Evolutionary conservation across 345 rosid genomes (phyloP).

Genomic region (Eucalyptus coolabah): DNA sequence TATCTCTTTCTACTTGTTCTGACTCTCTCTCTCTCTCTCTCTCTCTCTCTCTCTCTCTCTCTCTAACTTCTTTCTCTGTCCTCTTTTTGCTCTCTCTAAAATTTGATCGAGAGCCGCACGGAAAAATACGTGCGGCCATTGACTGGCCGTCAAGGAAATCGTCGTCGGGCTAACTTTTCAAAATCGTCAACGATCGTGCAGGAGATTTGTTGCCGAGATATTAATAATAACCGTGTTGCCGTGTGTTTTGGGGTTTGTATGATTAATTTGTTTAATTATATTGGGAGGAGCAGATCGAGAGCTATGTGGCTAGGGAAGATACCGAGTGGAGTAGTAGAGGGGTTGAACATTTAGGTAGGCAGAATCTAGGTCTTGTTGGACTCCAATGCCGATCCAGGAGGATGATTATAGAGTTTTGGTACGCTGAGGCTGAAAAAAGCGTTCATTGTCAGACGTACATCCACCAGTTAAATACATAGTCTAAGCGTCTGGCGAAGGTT

Average conservation of each 20-base stretch:
- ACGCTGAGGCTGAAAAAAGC: not conserved
- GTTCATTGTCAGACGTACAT: not conserved
- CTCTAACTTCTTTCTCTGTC: not conserved
- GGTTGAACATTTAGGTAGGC: constrained; percentile 1
- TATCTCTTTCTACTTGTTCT: not conserved
- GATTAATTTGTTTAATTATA: not conserved
- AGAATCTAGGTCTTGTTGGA: constrained; percentile 11
- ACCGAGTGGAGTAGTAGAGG: not conserved
- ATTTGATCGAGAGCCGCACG: constrained; percentile 3
- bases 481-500: not conserved
- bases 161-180: not conserved
- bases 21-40: not conserved
- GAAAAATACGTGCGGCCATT: constrained; percentile 9
- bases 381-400: not conserved
- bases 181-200: constrained; percentile 19
- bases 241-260: not conserved
- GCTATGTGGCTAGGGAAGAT: not conserved
- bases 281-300: not conserved
- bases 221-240: not conserved
- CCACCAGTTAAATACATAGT: not conserved
- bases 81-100: not conserved
- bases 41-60: not conserved
- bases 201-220: not conserved
- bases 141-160: constrained; percentile 22
- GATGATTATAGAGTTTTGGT: not conserved